These are phyloP conservation scores for Lagenaria siceraria DNA, from an alignment of 306 rosid genomes.

Conservation along the genomic window DNA sequence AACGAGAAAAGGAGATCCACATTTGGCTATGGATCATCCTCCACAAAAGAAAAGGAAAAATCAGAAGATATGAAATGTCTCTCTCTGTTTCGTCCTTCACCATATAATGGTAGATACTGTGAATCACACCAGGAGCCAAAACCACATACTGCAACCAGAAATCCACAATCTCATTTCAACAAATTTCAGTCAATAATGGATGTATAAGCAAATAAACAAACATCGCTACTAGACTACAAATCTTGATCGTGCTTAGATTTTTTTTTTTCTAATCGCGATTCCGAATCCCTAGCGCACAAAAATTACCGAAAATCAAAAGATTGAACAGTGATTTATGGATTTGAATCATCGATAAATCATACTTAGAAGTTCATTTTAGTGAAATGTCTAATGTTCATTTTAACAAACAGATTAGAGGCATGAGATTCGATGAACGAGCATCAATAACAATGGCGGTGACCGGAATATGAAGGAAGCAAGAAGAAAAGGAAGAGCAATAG, in stretches of 20 bases:
- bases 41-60: constrained; percentile 13
- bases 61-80: constrained; percentile 2
- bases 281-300: not conserved
- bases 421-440: not conserved
- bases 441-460: not conserved
- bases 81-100: constrained; percentile 1
- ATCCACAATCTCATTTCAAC: not conserved
- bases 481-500: not conserved
- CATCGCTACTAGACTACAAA: not conserved
- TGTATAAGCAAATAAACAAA: not conserved
- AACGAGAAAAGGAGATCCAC: constrained; percentile 19
- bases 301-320: not conserved
- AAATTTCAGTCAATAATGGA: not conserved
- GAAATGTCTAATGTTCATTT: too few species aligned
- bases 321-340: not conserved
- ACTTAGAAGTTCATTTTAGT: not conserved
- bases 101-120: constrained; percentile 10
- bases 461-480: not conserved
- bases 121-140: constrained; percentile 18
- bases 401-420: too few species aligned
- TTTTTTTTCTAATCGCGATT: not conserved
- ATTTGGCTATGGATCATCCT: constrained; percentile 19
- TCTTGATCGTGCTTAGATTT: not conserved
- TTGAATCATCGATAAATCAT: not conserved
- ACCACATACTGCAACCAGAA: constrained; percentile 6